phyloP scores from a whole-genome alignment of 768 basidiomycete species.

The Boletus bicolor region DNA sequence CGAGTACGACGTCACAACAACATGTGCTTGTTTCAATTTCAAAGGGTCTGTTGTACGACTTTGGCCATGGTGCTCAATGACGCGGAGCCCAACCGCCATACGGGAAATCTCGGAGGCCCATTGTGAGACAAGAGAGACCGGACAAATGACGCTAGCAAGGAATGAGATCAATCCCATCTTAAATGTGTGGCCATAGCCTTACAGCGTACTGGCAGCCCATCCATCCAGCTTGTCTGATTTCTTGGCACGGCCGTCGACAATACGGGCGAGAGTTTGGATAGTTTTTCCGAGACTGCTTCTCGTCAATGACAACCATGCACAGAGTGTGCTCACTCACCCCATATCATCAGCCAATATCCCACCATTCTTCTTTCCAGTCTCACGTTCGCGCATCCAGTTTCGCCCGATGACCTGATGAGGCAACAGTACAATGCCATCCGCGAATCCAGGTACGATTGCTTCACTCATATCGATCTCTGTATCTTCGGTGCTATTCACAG shows the following conservation, averaged over 20 bases:
- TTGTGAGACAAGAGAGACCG: slow-evolving; percentile 83
- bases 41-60: slow-evolving; percentile 64
- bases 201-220: slow-evolving; percentile 72
- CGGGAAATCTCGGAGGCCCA: slow-evolving; percentile 86
- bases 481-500: slow-evolving; percentile 51
- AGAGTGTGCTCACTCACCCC: slow-evolving; percentile 49
- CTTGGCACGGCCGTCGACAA: slow-evolving; percentile 75
- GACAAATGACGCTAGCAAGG: slow-evolving; percentile 71
- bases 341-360: slow-evolving; percentile 93
- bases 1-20: slow-evolving; percentile 87
- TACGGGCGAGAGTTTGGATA: slow-evolving; percentile 83
- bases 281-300: slow-evolving; percentile 74
- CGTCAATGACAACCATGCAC: slow-evolving; percentile 3
- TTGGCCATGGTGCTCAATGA: slow-evolving; percentile 82
- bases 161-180: background rate
- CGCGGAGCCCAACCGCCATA: slow-evolving; percentile 61
- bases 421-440: slow-evolving; percentile 62
- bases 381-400: slow-evolving; percentile 84
- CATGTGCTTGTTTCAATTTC: slow-evolving; percentile 51
- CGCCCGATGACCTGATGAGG: slow-evolving; percentile 88
- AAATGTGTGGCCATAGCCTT: slow-evolving; percentile 22
- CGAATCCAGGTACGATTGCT: slow-evolving; percentile 74
- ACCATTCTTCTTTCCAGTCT: slow-evolving; percentile 72
- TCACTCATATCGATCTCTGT: slow-evolving; percentile 56
- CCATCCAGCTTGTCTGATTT: slow-evolving; percentile 70